These are phyloP conservation scores for Aspergillus nanangensis DNA, from an alignment of 495 filamentous ascomycete genomes.

Conservation along the genomic window DNA sequence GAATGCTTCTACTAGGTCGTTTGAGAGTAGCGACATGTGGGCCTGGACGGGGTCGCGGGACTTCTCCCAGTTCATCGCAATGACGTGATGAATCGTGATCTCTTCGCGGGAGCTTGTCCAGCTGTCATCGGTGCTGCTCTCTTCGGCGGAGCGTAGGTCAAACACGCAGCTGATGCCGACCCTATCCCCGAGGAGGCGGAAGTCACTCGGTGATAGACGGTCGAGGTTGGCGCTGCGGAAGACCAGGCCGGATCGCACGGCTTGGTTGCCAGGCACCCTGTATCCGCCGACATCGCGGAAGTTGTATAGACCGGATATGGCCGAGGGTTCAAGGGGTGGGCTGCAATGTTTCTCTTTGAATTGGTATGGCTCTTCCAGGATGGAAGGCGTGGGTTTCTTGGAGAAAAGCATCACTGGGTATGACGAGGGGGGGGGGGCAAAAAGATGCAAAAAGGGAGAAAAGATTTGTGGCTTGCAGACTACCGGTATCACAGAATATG, in stretches of 20 bases:
- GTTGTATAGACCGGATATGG: not conserved
- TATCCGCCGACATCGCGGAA: slow-evolving; percentile 1
- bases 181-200: not conserved
- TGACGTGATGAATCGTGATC: not conserved
- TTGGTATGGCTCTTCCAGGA: too few species aligned
- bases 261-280: not conserved
- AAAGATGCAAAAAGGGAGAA: too few species aligned
- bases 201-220: not conserved
- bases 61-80: not conserved
- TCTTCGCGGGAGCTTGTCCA: not conserved
- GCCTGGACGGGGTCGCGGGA: not conserved
- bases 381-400: too few species aligned
- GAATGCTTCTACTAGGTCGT: not conserved
- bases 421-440: too few species aligned
- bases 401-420: too few species aligned
- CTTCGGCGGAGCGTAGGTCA: not conserved
- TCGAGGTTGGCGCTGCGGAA: not conserved
- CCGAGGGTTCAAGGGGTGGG: too few species aligned
- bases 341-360: too few species aligned
- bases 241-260: not conserved
- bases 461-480: too few species aligned
- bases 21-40: not conserved
- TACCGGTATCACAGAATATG: too few species aligned
- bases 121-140: not conserved
- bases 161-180: not conserved